These are phyloP conservation scores for Apiospora sp. DNA, from an alignment of 2,329 filamentous ascomycete species.

Conservation along the genomic window DNA sequence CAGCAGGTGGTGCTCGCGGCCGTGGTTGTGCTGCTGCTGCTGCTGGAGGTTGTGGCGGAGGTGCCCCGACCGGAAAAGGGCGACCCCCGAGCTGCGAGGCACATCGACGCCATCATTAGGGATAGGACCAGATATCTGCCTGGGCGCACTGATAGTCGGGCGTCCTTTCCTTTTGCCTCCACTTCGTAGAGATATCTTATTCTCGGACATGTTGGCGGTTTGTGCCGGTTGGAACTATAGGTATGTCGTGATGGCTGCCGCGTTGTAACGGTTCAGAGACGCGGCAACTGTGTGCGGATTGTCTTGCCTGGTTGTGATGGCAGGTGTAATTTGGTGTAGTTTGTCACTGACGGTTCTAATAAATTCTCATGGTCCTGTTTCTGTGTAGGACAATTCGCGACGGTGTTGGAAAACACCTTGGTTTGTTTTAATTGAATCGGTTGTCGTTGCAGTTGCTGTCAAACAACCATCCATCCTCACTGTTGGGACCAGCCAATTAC, in stretches of 20 bases:
- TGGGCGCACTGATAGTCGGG: constrained; percentile 68
- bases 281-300: not conserved
- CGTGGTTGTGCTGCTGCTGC: constrained; percentile 43
- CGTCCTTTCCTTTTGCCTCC: constrained; percentile 67
- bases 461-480: not conserved
- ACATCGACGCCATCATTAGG: constrained; percentile 55
- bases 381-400: not conserved
- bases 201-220: constrained; percentile 63
- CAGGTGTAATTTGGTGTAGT: not conserved
- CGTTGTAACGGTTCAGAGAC: not conserved
- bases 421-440: not conserved
- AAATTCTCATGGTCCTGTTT: not conserved
- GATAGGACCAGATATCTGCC: constrained; percentile 69
- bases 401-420: not conserved
- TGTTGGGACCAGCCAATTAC: constrained; percentile 6
- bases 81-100: constrained; percentile 46
- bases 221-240: not conserved
- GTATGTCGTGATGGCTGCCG: not conserved
- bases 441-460: not conserved
- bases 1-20: constrained; percentile 58
- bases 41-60: constrained; percentile 29
- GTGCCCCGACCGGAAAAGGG: constrained; percentile 37
- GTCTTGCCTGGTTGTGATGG: not conserved
- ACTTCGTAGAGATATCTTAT: constrained; percentile 68
- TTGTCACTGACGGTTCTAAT: not conserved